Base-by-base conservation (phyloP, 164 flowering plant species). In the Taxillus chinensis region DNA sequence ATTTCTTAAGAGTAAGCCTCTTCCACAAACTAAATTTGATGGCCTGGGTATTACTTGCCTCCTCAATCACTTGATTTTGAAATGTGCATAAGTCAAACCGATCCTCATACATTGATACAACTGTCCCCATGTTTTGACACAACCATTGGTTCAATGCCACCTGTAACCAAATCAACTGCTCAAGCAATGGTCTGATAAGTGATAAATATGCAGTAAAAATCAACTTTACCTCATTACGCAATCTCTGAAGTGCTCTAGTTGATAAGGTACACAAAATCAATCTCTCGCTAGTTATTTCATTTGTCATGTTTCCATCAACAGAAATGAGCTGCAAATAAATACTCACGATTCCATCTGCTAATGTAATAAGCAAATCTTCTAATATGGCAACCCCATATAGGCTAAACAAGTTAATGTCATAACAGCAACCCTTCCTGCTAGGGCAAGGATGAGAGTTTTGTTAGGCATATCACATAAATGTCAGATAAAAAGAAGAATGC, bases 21-120 rank as follows among this genome's bases (percentile, higher is more conserved):
- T 75, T 82, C 96, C 87, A 89, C 92, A 95, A 93, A 59, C 62
- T 66, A 65, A 52, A 41, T 43, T 69, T 74, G 48, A 74, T 73
- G 16, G 72, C 45, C 43, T 64, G 63, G 56, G 60, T 64, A 60
- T 72, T 65, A 57, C 64, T 69, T 46, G 77, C 48, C 42, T 64
- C 73, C 69, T 74, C 77, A 49, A 73, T 62, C 27, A 61, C 61
- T 61, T 74, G 82, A 17, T 61, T 78, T 46, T 77, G 69, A 55
- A 92, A 80, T 12, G 75, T 79, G 62, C 66, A 70, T 16, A 93
- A 69, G 75, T 93, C 92, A 82, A 90, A 89, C 39, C 87, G 88
- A 65, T 93, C 99, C 70, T 93, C 96, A 64, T 93, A 90, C 97
- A 93, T 86, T 55, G 88, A 81, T 52, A 78, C 79, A 64, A 90